These are phyloP conservation scores for Acanthamoeba polyphaga DNA, from an alignment of 208 protist genomes.

Conservation along the genomic window DNA sequence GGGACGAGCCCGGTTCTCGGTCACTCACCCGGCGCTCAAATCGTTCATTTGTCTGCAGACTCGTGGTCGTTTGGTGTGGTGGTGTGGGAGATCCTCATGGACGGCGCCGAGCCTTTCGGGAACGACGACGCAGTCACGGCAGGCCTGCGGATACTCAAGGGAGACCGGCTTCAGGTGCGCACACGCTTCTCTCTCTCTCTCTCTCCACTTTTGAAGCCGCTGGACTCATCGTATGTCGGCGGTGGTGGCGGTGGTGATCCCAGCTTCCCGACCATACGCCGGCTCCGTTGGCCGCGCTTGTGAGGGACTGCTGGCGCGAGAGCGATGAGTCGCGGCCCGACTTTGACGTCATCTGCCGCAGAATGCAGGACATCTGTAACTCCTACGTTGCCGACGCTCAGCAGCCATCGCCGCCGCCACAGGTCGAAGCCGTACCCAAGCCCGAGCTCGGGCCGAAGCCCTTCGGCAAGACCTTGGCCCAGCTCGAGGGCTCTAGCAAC, in stretches of 20 bases:
- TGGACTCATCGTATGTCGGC: not conserved
- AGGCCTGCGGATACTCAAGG: constrained; percentile 61
- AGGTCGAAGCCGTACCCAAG: not conserved
- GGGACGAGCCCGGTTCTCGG: too few relatives aligned
- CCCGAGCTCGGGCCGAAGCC: not conserved
- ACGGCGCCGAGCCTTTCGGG: constrained; percentile 64
- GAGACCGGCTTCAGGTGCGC: constrained; percentile 11
- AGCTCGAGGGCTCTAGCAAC: not conserved
- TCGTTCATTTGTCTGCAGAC: not conserved
- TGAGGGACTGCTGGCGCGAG: constrained; percentile 41
- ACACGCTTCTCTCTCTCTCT: not conserved
- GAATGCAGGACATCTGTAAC: constrained; percentile 17
- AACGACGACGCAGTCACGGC: constrained; percentile 50
- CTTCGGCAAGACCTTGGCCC: constrained; percentile 35
- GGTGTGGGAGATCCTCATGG: constrained; percentile 76
- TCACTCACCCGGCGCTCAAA: too few relatives aligned
- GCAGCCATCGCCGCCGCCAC: not conserved
- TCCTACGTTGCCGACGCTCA: not conserved
- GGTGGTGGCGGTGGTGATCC: too few relatives aligned
- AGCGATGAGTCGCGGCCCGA: not conserved
- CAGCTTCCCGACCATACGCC: constrained; percentile 28
- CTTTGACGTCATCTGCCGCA: constrained; percentile 25
- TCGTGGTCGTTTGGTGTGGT: constrained; percentile 62
- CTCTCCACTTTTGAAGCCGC: not conserved
- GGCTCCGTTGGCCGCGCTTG: not conserved